Evolutionary conservation across 2,329 filamentous ascomycete genomes (phyloP), one percentile per base, ranked within the genome.

Genomic region (Penicillium occitanis): DNA sequence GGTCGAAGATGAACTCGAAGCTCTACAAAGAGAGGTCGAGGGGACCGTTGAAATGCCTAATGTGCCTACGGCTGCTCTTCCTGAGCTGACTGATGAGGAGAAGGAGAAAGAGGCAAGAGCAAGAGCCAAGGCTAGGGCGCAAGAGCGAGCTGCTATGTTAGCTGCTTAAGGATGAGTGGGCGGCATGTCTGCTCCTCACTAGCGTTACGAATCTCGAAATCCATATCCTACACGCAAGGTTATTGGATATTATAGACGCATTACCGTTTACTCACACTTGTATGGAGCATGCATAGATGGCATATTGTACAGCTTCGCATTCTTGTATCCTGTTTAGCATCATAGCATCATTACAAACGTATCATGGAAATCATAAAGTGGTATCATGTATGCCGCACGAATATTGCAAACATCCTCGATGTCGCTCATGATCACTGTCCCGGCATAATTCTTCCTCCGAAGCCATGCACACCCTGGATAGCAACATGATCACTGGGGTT

Each of bases 1-100:
- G 74, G 95, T 99, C 40, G 95, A 99, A 76, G 93, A 97, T 74
- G 95, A 99, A 80, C 83, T 99, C 62, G 92, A 91, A 64, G 90
- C 89, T 0, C 84, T 99, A 70, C 91, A 93, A 77, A 83, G 83
- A 48, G 88, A 93, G 73, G 77, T 88, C 35, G 69, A 72, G 28
- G 76, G 75, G 7, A 69, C 71, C 42, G 61, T 48, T 19, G 71
- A 73, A 19, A 69, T 82, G 28, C 80, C 81, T 11, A 73, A 77
- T 69, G 76, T 70, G n/a, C 80, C 81, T 14, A 73, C 71, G n/a
- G 70, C 74, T 4, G 69, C 72, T 37, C 69, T 77, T 6, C 73
- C 73, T 25, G 73, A 73, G 64, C 71, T 74, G 25, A 42, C 69
- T 14, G 73, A 76, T 66, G 62, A 70, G 46, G 71, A 74, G 25